Evolutionary conservation across 2,329 filamentous ascomycete genomes (phyloP), one percentile per base, ranked within the genome.

Genomic region (Alternaria postmessia): DNA sequence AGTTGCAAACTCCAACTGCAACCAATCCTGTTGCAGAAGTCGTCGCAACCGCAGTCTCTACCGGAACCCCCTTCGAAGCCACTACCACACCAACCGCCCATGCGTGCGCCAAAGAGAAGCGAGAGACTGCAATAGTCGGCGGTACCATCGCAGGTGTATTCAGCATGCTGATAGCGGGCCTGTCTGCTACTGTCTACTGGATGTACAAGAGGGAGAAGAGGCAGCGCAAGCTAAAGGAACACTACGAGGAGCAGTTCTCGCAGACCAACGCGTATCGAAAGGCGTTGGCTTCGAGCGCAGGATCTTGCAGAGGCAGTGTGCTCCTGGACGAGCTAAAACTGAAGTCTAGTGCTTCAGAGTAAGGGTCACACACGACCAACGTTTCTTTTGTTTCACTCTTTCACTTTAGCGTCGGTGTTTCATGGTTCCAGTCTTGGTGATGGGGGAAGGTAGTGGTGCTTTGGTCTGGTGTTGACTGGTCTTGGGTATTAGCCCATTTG

Each of bases 161-260:
- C n/a, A 64, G 71, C n/a, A 51, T 64, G 7, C 63, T 65, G 20
- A 57, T 75, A 5, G 7, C 73, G 8, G 59, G 49, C 16, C 32
- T 74, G 6, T 7, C 64, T 22, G 62, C 44, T 18, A 28, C 61
- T 4, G 57, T 74, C 1, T 53, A 64, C 32, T 76, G 71, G 71
- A 61, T 75, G 56, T 55, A 67, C 49, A 71, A 69, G 59, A 64
- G 59, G n/a, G 75, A 78, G 43, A 71, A 69, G 59, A 62, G 66
- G 34, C 74, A 77, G 48, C 62, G 74, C 30, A 73, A 59, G 24
- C 60, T 77, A 8, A 78, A 76, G 56, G 73, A 78, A 49, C 73
- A 76, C 51, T 76, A 76, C 52, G 73, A 76, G 51, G 67, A 67
- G 61, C 73, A 76, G 42, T 74, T 75, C 49, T 61, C 64, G 1